These are phyloP conservation scores for Corinectria fuckeliana DNA, from an alignment of 2,329 filamentous ascomycete genomes.

Conservation along the genomic window DNA sequence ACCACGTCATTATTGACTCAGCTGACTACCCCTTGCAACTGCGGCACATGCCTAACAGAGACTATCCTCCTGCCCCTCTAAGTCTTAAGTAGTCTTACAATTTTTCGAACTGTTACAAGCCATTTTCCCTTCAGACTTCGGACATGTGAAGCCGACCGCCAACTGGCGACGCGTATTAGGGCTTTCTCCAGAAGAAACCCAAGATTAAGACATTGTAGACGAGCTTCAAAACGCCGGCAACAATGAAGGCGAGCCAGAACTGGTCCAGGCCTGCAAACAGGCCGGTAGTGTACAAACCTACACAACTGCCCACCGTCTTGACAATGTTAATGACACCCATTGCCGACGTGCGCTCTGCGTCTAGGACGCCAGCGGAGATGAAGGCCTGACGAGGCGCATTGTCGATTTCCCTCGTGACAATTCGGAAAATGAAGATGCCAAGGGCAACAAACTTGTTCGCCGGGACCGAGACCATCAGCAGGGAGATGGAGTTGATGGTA, in stretches of 20 bases:
- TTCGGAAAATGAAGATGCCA: conserved; percentile 30
- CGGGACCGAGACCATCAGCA: conserved; percentile 27
- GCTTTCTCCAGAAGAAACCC: conserved; percentile 30
- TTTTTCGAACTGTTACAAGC: neutral
- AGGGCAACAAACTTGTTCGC: conserved; percentile 30
- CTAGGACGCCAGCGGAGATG: conserved; percentile 29
- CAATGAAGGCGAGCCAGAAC: conserved; percentile 33
- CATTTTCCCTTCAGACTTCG: neutral
- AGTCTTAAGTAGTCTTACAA: neutral
- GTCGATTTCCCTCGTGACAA: conserved; percentile 30
- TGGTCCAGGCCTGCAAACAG: conserved; percentile 28
- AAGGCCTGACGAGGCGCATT: conserved; percentile 31
- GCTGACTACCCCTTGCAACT: neutral
- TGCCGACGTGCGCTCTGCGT: conserved; percentile 29
- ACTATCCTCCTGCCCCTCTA: neutral
- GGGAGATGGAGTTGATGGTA: conserved; percentile 28
- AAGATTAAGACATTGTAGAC: conserved; percentile 30
- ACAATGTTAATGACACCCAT: conserved; percentile 36
- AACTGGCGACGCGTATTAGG: too few species aligned
- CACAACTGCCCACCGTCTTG: conserved; percentile 31
- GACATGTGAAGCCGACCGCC: too few species aligned
- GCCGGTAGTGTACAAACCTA: conserved; percentile 27
- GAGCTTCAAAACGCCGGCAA: conserved; percentile 27
- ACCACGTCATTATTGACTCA: neutral
- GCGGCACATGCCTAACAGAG: neutral